Evolutionary conservation across 306 rosid species (phyloP).

Genomic region (Luffa aegyptiaca): DNA sequence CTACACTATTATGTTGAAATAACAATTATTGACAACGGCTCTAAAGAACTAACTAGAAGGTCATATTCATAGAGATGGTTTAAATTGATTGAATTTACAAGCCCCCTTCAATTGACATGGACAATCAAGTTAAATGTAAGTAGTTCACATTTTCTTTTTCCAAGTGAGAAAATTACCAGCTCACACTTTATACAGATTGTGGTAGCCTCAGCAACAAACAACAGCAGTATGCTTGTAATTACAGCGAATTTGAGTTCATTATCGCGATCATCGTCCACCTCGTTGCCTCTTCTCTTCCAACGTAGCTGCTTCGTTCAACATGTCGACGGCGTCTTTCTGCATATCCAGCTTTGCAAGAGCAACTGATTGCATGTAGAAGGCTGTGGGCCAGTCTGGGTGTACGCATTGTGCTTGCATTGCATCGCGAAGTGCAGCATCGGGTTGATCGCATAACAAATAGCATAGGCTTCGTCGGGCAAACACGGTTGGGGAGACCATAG

Average conservation of each 20-base stretch:
- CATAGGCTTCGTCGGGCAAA: slow-evolving; percentile 93
- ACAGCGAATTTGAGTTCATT: background rate
- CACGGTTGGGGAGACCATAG: slow-evolving; percentile 90
- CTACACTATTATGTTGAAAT: background rate
- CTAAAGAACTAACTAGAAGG: background rate
- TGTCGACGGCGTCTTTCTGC: slow-evolving; percentile 94
- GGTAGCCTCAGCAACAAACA: slow-evolving; percentile 40
- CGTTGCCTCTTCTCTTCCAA: slow-evolving; percentile 88
- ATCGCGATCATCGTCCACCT: slow-evolving; percentile 59
- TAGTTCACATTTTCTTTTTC: background rate
- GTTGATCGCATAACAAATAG: slow-evolving; percentile 77
- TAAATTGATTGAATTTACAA: slow-evolving; percentile 6
- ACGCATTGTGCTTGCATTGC: slow-evolving; percentile 98
- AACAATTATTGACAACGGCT: background rate
- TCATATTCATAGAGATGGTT: background rate
- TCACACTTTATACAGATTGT: slow-evolving; percentile 68
- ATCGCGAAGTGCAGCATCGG: slow-evolving; percentile 93
- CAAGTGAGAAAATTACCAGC: slow-evolving; percentile 45
- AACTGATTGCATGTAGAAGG: slow-evolving; percentile 96
- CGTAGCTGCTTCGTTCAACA: slow-evolving; percentile 83
- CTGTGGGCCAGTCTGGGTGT: slow-evolving; percentile 91
- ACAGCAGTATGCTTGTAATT: background rate
- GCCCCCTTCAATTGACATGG: background rate
- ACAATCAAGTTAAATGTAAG: slow-evolving; percentile 5
- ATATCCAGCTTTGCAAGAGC: slow-evolving; percentile 94